Evolutionary conservation across 495 filamentous ascomycete genomes (phyloP).

Genomic region (Tuber magnatum): DNA sequence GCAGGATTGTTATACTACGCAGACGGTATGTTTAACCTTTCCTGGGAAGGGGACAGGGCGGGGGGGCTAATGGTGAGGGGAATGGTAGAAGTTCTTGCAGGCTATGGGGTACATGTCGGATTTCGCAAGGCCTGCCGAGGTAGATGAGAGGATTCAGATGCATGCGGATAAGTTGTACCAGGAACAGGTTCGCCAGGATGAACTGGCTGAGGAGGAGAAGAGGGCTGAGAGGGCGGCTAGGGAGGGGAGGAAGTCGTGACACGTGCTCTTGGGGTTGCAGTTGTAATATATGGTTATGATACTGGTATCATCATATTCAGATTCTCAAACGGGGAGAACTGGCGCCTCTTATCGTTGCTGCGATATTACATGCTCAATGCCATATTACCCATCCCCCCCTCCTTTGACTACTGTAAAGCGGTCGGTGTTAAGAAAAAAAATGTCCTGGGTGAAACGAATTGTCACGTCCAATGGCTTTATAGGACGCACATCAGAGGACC

Average conservation of each 20-base stretch:
- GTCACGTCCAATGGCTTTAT: conserved; percentile 28
- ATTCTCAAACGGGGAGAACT: background rate
- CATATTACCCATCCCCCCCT: background rate
- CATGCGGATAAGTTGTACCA: conserved; percentile 44
- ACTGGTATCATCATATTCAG: background rate
- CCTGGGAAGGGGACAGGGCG: background rate
- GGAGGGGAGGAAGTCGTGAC: conserved; percentile 15
- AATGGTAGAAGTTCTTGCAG: conserved; percentile 68
- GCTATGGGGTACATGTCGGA: conserved; percentile 79
- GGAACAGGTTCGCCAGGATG: conserved; percentile 36
- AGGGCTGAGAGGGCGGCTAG: background rate
- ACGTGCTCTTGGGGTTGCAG: background rate
- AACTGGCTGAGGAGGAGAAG: conserved; percentile 25
- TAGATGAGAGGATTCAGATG: conserved; percentile 90
- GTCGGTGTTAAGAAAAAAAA: background rate
- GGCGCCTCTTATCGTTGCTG: background rate
- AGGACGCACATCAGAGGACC: conserved; percentile 36
- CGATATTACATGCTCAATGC: background rate
- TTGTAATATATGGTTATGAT: background rate
- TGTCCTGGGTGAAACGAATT: conserved; percentile 38
- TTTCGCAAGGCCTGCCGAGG: conserved; percentile 55
- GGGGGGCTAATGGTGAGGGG: conserved; percentile 2
- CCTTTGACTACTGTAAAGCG: background rate
- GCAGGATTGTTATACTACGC: conserved; percentile 72
- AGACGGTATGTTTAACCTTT: conserved; percentile 53